Conservation (phyloP, 169 alveolate genomes). For the Cryptosporidium felis region DNA sequence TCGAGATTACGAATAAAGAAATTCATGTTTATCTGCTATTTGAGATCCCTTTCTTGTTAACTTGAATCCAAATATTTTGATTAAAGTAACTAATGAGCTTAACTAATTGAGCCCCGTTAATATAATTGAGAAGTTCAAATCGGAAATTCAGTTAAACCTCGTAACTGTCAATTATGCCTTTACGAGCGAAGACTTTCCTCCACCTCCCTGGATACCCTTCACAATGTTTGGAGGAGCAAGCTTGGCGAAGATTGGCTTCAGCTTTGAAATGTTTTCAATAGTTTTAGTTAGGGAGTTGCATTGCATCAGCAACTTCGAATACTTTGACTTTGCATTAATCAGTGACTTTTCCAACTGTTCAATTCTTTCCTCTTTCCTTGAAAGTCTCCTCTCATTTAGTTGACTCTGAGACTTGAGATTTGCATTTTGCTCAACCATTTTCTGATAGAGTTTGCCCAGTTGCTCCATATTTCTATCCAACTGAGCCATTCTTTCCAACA, state of each 20-base stretch:
- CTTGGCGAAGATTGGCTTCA: constrained; percentile 47
- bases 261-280: constrained; percentile 62
- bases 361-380: constrained; percentile 76
- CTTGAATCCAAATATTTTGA: no score
- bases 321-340: constrained; percentile 73
- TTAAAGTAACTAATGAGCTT: no score
- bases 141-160: neutral
- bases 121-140: neutral
- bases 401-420: constrained; percentile 71
- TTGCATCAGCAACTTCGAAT: constrained; percentile 73
- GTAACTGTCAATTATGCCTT: constrained; percentile 22
- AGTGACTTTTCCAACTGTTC: constrained; percentile 74
- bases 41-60: no score
- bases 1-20: neutral
- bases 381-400: constrained; percentile 73
- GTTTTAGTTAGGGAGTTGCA: constrained; percentile 75
- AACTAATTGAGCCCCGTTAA: neutral
- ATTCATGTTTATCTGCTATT: no score
- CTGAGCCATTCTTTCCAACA: constrained; percentile 72
- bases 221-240: constrained; percentile 71
- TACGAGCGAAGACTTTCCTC: constrained; percentile 47
- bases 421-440: constrained; percentile 73
- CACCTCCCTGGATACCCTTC: constrained; percentile 68
- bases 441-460: constrained; percentile 71
- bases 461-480: constrained; percentile 75